Base-by-base conservation (phyloP, 2,329 filamentous ascomycete genomes). In the Colletotrichum theobromicola region DNA sequence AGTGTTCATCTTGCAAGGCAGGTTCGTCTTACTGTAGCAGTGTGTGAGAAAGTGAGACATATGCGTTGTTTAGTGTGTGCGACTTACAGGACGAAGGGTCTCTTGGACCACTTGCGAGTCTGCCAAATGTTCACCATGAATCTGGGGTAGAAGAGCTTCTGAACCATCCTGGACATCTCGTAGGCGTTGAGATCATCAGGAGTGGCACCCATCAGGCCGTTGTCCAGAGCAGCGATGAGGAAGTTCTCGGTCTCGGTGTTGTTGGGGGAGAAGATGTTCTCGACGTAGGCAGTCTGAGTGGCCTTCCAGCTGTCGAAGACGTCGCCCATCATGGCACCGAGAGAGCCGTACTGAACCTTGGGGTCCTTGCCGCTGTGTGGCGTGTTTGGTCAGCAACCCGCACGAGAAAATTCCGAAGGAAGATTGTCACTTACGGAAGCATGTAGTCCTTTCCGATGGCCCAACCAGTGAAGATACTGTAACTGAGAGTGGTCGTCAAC, bases 241-340 rank as follows among this genome's bases (percentile, higher is more conserved):
- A 26, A 70, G 32, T 34, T 64, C 9, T 42, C 32, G 9, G 61
- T 66, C 3, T 30, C 50, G 5, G 24, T 57, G 46, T 70, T 34
- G 7, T 37, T 66, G 4, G 61, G 61, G 6, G 24, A 57, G 34
- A 70, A 70, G 5, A 70, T 58, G 2, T 30, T 58, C 4, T 67
- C 15, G 61, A 70, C 18, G 18, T 32, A 66, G 18, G 42, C 68
- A 3, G 42, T 26, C 34, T 70, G 16, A 10, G 34, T 18, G 2
- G n/a, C 68, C 46, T 70, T 70, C 68, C 68, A 70, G 46, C 50
- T 58, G n/a, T 70, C 68, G 9, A 70, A 66, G 9, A 70, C 61
- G 3, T 57, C 50, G 2, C 68, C 68, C 68, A 66, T 70, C 9
- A 70, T 26, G 26, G 61, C 68, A 50, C 42, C 42, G n/a, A 50